phyloP scores from a whole-genome alignment of 169 alveolate species.

The Theileria annulata region DNA sequence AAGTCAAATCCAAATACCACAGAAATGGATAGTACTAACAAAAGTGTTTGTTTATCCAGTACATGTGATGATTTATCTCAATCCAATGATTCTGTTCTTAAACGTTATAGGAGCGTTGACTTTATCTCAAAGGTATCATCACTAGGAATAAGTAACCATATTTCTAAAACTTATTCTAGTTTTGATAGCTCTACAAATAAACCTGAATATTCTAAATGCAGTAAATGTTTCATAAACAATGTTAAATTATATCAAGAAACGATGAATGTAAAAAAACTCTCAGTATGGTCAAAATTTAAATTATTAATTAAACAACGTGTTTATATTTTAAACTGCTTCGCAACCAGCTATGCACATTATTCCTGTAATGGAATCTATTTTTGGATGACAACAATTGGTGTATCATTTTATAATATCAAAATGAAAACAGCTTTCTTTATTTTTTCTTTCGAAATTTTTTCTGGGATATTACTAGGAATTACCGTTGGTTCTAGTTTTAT shows the following conservation, averaged over 20 bases:
- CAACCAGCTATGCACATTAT: no score
- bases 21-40: not conserved
- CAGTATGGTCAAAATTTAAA: constrained; percentile 64
- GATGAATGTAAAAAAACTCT: constrained; percentile 18
- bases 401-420: no score
- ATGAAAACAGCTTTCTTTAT: no score
- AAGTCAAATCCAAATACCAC: not conserved
- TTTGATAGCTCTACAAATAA: not conserved
- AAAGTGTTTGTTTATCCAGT: not conserved
- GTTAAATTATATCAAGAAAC: not conserved
- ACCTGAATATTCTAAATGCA: not conserved
- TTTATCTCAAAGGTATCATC: not conserved
- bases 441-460: constrained; percentile 82
- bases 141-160: not conserved
- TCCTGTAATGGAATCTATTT: constrained; percentile 84
- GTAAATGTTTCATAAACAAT: constrained; percentile 9
- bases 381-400: constrained; percentile 84
- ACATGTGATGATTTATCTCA: not conserved
- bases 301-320: constrained; percentile 63
- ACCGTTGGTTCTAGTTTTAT: constrained; percentile 81
- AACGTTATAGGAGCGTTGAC: not conserved
- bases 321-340: constrained; percentile 79
- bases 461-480: constrained; percentile 91
- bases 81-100: not conserved
- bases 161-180: not conserved